These are phyloP conservation scores for Saccharomyces hybrid DNA, from an alignment of 1,139 yeast genomes.

Conservation along the genomic window DNA sequence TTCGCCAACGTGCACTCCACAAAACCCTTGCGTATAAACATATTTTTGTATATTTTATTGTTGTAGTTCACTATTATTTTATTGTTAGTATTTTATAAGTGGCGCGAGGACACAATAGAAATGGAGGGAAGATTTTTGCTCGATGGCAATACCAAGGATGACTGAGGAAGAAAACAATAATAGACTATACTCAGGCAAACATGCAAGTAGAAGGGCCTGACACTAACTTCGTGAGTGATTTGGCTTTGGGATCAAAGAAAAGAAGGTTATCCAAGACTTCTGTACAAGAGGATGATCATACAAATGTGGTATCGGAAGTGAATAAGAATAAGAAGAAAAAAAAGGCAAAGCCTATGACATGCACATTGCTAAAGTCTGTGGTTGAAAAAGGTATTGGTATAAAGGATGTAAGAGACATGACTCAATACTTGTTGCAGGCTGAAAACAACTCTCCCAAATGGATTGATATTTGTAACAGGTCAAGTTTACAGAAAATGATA, in stretches of 20 bases:
- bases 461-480: constrained; percentile 39
- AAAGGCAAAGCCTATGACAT: constrained; percentile 32
- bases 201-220: not conserved
- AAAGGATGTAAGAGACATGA: constrained; percentile 45
- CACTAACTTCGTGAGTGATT: not conserved
- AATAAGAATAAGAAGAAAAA: constrained; percentile 38
- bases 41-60: not conserved
- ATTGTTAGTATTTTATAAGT: not conserved
- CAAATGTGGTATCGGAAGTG: constrained; percentile 3
- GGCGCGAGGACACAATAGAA: not conserved
- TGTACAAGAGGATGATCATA: not conserved
- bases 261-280: not conserved
- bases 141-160: not conserved
- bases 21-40: not conserved
- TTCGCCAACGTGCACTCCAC: not conserved
- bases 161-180: not conserved
- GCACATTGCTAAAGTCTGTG: constrained; percentile 25
- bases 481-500: constrained; percentile 44
- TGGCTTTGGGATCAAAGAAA: not conserved
- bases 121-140: not conserved
- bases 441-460: constrained; percentile 38
- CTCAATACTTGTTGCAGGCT: constrained; percentile 42
- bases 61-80: not conserved
- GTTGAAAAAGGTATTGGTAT: constrained; percentile 33
- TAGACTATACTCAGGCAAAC: not conserved